Percentiles rank a stretch among this genome's conserved stretches.
These are phyloP conservation scores for Alternaria atra DNA, from an alignment of 2,329 filamentous ascomycete species.

Conservation along the genomic window DNA sequence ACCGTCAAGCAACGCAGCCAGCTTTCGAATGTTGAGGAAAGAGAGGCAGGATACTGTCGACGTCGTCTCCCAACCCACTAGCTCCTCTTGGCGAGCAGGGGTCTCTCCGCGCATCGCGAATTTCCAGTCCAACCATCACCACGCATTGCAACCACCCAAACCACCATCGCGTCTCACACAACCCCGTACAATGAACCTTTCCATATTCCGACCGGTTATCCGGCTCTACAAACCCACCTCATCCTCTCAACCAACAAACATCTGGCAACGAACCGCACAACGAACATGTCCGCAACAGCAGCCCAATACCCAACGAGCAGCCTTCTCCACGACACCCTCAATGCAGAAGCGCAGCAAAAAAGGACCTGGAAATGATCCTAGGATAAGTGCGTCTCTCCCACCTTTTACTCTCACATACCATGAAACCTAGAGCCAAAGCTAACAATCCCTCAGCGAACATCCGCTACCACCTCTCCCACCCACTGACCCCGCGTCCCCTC, in stretches of 20 bases:
- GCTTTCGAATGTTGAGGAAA: too few species aligned
- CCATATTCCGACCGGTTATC: constrained; percentile 34
- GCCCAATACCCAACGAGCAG: constrained; percentile 11
- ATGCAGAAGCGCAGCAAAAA: constrained; percentile 41
- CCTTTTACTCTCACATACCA: too few species aligned
- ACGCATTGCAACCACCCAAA: neutral
- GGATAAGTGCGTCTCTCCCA: constrained; percentile 41
- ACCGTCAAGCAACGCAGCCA: too few species aligned
- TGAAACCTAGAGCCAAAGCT: too few species aligned
- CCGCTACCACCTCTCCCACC: constrained; percentile 75
- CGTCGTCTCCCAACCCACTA: neutral
- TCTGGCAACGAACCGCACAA: constrained; percentile 21
- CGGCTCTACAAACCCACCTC: constrained; percentile 23
- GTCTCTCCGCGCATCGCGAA: constrained; percentile 5
- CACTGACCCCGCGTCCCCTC: constrained; percentile 76
- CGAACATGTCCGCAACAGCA: constrained; percentile 18
- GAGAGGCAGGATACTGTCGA: too few species aligned
- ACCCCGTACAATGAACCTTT: constrained; percentile 37
- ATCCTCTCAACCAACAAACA: constrained; percentile 17
- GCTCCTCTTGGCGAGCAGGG: neutral
- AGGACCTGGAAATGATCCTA: constrained; percentile 34
- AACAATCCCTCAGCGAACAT: constrained; percentile 57
- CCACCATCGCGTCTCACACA: constrained; percentile 1
- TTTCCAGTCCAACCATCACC: neutral
- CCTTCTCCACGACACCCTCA: constrained; percentile 43